Evolutionary conservation across 78 protist genomes (phyloP).

Genomic region (Dictyostelium discoideum): DNA sequence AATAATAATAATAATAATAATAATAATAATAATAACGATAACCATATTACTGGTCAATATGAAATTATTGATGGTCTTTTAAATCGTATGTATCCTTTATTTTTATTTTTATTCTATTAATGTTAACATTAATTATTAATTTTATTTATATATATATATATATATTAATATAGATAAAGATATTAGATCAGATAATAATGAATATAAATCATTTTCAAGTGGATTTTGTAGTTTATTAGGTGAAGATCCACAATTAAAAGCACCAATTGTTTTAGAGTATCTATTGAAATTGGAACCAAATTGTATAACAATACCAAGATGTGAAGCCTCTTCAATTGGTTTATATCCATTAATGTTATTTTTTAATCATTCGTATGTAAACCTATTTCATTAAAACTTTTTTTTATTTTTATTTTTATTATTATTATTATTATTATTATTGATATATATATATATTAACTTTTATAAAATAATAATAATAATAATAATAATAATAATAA

Average conservation of each 20-base stretch:
- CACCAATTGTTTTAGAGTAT: slow-evolving; percentile 5
- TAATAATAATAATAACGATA: neutral
- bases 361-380: slow-evolving; percentile 1
- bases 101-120: no score
- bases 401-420: no score
- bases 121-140: no score
- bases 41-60: neutral
- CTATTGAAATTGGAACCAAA: slow-evolving; percentile 10
- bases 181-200: neutral
- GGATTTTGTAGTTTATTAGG: neutral
- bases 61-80: neutral
- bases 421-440: no score
- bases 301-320: slow-evolving; percentile 11
- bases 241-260: neutral
- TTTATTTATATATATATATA: neutral
- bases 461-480: no score
- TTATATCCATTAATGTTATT: slow-evolving; percentile 11
- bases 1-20: neutral
- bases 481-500: no score
- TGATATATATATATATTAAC: no score
- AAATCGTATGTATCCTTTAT: neutral
- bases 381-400: neutral
- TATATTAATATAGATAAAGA: neutral
- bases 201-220: slow-evolving; percentile 10
- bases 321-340: slow-evolving; percentile 4